Evolutionary conservation across 768 basidiomycete genomes (phyloP).

Genomic region (Mrakia frigida): DNA sequence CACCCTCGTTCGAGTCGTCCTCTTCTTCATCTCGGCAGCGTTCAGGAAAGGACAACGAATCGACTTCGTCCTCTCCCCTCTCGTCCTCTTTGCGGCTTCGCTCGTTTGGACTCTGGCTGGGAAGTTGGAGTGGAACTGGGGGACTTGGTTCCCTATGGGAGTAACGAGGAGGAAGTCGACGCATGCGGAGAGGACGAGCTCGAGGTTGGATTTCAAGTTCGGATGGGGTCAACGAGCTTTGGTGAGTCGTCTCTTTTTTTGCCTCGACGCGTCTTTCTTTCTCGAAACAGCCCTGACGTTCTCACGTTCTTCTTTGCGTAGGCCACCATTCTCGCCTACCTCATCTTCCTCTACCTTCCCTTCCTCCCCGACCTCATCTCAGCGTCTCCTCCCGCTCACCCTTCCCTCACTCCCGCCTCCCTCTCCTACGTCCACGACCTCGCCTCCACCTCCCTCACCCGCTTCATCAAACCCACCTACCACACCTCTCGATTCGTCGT

Average conservation of each 20-base stretch:
- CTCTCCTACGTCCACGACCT: not conserved
- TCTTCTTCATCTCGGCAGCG: not conserved
- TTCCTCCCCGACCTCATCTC: not conserved
- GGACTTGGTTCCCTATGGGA: not conserved
- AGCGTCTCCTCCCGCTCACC: not conserved
- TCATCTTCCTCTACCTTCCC: not conserved
- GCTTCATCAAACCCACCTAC: not conserved
- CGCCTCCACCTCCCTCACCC: not conserved
- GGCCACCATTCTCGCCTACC: not conserved
- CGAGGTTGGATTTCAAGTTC: conserved; percentile 6
- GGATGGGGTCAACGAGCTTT: conserved; percentile 3
- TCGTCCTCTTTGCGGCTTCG: not conserved
- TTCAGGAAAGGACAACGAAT: not conserved
- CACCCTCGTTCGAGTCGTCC: not conserved
- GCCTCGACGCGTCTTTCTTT: no score
- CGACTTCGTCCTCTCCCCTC: not conserved
- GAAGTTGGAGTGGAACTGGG: not conserved
- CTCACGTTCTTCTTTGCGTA: no score
- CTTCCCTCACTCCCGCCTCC: not conserved
- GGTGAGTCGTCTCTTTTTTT: not conserved
- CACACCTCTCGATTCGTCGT: not conserved
- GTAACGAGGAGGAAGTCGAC: conserved; percentile 3
- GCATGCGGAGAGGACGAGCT: not conserved
- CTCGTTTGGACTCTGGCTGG: not conserved
- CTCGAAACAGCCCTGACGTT: no score